These are phyloP conservation scores for Pseudonitzschia pungens DNA, from an alignment of 108 stramenopile species.

Conservation along the genomic window DNA sequence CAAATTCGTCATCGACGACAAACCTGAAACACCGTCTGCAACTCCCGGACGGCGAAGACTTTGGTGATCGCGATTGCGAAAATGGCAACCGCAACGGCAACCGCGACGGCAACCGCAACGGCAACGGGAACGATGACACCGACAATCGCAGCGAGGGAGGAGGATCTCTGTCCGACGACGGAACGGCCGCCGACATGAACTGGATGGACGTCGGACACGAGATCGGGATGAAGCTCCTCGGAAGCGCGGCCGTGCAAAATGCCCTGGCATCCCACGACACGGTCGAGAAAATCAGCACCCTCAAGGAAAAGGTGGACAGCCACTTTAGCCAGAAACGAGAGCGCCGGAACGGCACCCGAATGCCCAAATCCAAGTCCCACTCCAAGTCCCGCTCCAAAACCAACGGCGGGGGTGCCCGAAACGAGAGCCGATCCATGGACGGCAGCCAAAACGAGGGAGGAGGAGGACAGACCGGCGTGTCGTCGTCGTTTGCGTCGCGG, in stretches of 20 bases:
- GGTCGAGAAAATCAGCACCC: constrained; percentile 40
- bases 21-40: too few relatives aligned
- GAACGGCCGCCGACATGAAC: constrained; percentile 36
- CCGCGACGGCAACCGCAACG: too few relatives aligned
- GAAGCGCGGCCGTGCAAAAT: constrained; percentile 67
- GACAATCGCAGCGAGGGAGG: not conserved
- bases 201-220: constrained; percentile 82
- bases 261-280: constrained; percentile 48
- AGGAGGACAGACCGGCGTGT: not conserved
- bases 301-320: constrained; percentile 16
- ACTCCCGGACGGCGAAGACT: too few relatives aligned
- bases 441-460: not conserved
- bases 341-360: not conserved
- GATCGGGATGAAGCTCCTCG: constrained; percentile 75
- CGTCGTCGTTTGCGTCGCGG: not conserved
- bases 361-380: too few relatives aligned
- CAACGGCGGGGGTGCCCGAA: not conserved
- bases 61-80: too few relatives aligned
- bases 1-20: too few relatives aligned
- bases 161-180: not conserved
- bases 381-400: too few relatives aligned
- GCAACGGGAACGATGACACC: not conserved
- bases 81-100: too few relatives aligned
- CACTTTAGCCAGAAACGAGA: not conserved
- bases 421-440: not conserved